Evolutionary conservation across 441 rosid species (phyloP), one percentile per base, ranked within the genome.

Genomic region (Adansonia rubrostipa): DNA sequence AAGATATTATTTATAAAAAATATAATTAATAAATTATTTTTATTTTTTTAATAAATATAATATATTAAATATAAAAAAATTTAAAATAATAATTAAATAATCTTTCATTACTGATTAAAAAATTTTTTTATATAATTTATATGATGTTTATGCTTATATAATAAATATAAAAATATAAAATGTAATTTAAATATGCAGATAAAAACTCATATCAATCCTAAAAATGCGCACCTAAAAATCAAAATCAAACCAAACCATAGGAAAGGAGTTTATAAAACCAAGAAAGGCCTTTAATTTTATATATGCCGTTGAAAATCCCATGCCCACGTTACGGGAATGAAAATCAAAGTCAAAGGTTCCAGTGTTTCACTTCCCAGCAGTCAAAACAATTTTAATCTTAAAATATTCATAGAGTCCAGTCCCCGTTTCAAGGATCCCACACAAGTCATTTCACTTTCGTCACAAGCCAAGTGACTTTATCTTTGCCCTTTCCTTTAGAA

Each of bases 391-490:
- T 36, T 36, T 36, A 36, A 36, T 36, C 40, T 36, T 36, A 36
- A 36, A 36, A 36, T 36, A 36, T 36, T 36, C 40, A 5, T 36
- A 54, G 17, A 58, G 61, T 5, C 14, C 76, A 15, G 57, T 68
- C 8, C 75, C 54, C 28, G 48, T 77, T 42, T 58, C 33, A 11
- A 36, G 47, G 66, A 77, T 75, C 79, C 54, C 64, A 48, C 75
- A 56, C 61, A 28, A 67, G 70, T 61, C 44, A 22, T 61, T 70
- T 54, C 42, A 13, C 13, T 51, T 60, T 5, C 20, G 17, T 81
- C 80, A 82, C 85, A 63, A 80, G 14, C 3, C 0, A 6, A 6
- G 90, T 82, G 47, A 78, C 48, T 6, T 56, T 82, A 81, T 78
- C 83, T 53, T 48, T 42, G 17, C 47, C 50, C 5, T 17, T 13